Percentiles rank a stretch among this genome's conserved stretches.
phyloP scores from a whole-genome alignment of 768 basidiomycete species.

The Pisolithus albus region DNA sequence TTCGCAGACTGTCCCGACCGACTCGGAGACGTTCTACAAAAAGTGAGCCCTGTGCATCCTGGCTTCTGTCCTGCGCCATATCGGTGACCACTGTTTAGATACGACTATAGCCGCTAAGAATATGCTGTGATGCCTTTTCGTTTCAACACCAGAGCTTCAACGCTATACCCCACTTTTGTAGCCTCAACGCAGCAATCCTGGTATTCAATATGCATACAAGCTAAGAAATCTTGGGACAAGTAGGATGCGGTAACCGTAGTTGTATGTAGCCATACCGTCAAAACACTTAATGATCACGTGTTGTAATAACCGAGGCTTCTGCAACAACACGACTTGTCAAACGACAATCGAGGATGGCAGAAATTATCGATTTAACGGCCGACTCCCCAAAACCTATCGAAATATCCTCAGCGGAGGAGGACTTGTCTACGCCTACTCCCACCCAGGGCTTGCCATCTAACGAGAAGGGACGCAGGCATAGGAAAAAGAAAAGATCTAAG shows the following conservation, averaged over 20 bases:
- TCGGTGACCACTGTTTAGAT: conserved; percentile 27
- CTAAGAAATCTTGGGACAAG: too few species aligned
- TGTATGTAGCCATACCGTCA: too few species aligned
- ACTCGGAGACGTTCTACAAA: conserved; percentile 80
- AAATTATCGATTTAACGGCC: conserved; percentile 28
- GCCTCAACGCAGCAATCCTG: neutral
- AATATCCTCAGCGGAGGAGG: conserved; percentile 23
- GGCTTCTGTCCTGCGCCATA: neutral
- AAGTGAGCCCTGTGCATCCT: conserved; percentile 45
- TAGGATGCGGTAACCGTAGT: too few species aligned
- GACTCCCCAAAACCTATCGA: conserved; percentile 26
- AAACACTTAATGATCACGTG: neutral
- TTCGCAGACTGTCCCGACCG: conserved; percentile 51
- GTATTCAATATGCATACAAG: neutral
- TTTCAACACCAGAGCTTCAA: conserved; percentile 12
- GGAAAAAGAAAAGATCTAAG: conserved; percentile 20
- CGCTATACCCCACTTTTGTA: neutral
- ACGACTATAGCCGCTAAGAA: conserved; percentile 39
- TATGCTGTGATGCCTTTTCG: conserved; percentile 5
- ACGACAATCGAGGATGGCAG: conserved; percentile 13
- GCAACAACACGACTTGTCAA: too few species aligned
- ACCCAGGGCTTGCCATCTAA: conserved; percentile 6
- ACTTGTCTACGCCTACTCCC: neutral
- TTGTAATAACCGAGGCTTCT: too few species aligned
- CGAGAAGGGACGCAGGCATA: conserved; percentile 21